Evolutionary conservation across 176 grass and related monocot species (phyloP), one percentile per base, ranked within the genome.

Genomic region (Puccinellia tenuiflora): DNA sequence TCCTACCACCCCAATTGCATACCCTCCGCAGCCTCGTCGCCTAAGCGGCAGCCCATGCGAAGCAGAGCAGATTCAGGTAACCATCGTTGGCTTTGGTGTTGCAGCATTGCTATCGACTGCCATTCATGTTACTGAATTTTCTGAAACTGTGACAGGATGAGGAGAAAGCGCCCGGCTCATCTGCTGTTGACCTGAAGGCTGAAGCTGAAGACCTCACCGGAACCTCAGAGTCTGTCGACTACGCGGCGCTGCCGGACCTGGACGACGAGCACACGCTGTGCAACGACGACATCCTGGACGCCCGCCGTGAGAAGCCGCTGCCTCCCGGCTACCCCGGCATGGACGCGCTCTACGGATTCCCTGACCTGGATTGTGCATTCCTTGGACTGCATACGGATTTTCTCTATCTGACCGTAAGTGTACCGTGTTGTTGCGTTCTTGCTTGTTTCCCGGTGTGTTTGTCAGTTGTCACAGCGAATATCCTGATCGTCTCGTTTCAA

Each of bases 1-100:
- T 73, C 93, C 91, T 81, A 92, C 20, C 72, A 96, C 93, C 15
- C 85, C 93, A 20, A 90, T 79, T 40, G 75, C 77, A 3, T 43
- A 90, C 46, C 86, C 78, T 86, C 93, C 85, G 30, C 89, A 85
- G 55, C 81, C 78, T 35, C 75, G 61, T 9, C 33, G 38, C 48
- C 50, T 43, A 13, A 81, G 81, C 38, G 88, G 78, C 34, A 90
- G 79, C 18, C 52, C 80, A 48, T 86, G 60, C 18, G 42, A 50
- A 64, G 47, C 68, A 38, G 88, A 75, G 31, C 77, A 83, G 47
- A 75, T 85, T 56, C 86, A 90, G 93, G 93, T 95, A 96, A 63
- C 8, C 64, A 67, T 37, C n/a, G n/a, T n/a, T n/a, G n/a, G n/a
- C n/a, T n/a, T n/a, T n/a, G n/a, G n/a, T n/a, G n/a, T n/a, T n/a